phyloP scores from a whole-genome alignment of 306 rosid genomes.

The Dryas octopetala region DNA sequence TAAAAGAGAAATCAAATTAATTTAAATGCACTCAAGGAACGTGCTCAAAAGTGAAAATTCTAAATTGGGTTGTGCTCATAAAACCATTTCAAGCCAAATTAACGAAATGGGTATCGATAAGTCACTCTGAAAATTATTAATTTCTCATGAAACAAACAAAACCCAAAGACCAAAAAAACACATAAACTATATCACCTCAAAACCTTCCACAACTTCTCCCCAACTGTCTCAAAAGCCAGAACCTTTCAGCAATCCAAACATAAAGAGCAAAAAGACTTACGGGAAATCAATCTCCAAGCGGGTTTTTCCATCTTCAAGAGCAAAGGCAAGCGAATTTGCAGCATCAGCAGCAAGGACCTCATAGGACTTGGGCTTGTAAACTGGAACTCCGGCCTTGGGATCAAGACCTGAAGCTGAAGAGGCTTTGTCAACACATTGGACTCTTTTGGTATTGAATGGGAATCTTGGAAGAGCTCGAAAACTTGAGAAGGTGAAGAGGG shows the following conservation, averaged over 20 bases:
- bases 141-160: not conserved
- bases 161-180: no score
- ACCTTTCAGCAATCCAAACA: not conserved
- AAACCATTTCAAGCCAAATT: not conserved
- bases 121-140: not conserved
- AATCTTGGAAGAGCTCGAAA: slow-evolving; percentile 18
- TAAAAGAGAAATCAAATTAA: not conserved
- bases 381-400: slow-evolving; percentile 66
- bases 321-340: slow-evolving; percentile 69
- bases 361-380: slow-evolving; percentile 89
- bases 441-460: slow-evolving; percentile 15
- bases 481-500: slow-evolving; percentile 8
- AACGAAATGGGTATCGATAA: not conserved
- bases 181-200: not conserved
- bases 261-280: slow-evolving; percentile 28
- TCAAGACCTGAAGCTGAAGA: slow-evolving; percentile 23
- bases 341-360: slow-evolving; percentile 78
- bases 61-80: not conserved
- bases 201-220: not conserved
- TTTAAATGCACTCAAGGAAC: not conserved
- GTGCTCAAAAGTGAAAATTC: not conserved
- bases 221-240: not conserved
- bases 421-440: slow-evolving; percentile 47
- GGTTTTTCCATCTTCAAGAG: slow-evolving; percentile 64
- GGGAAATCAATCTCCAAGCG: slow-evolving; percentile 97